These are phyloP conservation scores for Zymoseptoria crescenta DNA, from an alignment of 2,329 filamentous ascomycete species.

Conservation along the genomic window DNA sequence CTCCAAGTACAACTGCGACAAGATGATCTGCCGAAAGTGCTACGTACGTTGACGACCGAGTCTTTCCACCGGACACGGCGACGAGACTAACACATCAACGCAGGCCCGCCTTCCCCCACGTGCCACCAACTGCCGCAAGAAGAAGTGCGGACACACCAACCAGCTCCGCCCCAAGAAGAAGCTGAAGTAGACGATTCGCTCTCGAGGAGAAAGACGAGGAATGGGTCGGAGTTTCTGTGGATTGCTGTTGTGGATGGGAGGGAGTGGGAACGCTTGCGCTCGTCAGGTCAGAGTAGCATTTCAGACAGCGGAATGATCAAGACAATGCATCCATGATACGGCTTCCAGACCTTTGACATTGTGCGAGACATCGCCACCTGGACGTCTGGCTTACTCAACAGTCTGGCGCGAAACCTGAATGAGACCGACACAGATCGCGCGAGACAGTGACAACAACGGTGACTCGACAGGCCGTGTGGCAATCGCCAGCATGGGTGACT, in stretches of 20 bases:
- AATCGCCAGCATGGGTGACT: no score
- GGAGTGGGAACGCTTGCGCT: conserved; percentile 3
- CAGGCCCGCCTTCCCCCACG: conserved; percentile 82
- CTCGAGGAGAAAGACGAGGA: conserved; percentile 5
- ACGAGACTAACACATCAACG: conserved; percentile 4
- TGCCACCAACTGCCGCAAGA: conserved; percentile 99
- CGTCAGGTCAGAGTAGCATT: conserved; percentile 3
- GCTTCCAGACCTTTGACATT: no score
- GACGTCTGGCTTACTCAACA: no score
- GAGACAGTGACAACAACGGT: no score
- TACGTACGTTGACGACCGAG: conserved; percentile 59
- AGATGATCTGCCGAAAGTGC: conserved; percentile 99
- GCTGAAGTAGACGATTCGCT: conserved; percentile 62
- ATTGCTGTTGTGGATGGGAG: conserved; percentile 4
- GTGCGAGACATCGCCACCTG: no score
- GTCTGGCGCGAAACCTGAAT: no score
- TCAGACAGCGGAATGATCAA: conserved; percentile 3
- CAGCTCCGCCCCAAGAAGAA: conserved; percentile 99
- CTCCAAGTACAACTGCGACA: conserved; percentile 99
- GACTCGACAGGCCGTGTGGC: no score
- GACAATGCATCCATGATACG: not conserved
- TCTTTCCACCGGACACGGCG: not conserved
- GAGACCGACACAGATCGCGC: no score
- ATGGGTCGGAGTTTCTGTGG: conserved; percentile 7
- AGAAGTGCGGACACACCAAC: conserved; percentile 99